Percentiles rank a stretch among this genome's conserved stretches.
Evolutionary conservation across 78 protist species (phyloP).

Genomic region (Dictyostelium citrinum): DNA sequence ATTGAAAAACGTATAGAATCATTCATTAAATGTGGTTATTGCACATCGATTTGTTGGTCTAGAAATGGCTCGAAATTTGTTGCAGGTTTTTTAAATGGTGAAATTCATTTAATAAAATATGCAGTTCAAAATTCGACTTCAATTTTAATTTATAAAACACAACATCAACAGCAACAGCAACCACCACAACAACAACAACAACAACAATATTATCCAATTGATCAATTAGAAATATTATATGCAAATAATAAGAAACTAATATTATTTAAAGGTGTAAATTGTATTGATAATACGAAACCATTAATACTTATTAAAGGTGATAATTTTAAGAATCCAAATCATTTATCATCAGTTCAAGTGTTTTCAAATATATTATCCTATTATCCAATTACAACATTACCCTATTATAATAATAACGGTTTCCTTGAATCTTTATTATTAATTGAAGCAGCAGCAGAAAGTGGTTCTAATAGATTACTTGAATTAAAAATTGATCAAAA

Average conservation of each 20-base stretch:
- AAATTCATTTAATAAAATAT: background rate
- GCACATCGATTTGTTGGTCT: constrained; percentile 30
- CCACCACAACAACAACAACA: background rate
- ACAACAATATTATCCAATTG: constrained; percentile 8
- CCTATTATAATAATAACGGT: background rate
- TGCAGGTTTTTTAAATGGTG: constrained; percentile 45
- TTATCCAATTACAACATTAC: background rate
- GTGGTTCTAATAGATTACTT: background rate
- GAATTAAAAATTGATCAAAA: background rate
- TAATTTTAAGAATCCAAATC: background rate
- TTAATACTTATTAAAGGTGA: constrained; percentile 43
- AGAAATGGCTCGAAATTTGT: constrained; percentile 51
- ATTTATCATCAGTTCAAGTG: background rate
- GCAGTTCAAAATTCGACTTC: background rate
- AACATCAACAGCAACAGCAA: background rate
- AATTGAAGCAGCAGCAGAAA: background rate
- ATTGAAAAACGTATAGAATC: constrained; percentile 3
- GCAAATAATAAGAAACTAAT: constrained; percentile 12
- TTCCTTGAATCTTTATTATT: background rate
- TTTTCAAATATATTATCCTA: background rate
- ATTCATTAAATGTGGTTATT: background rate
- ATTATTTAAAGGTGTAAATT: constrained; percentile 12
- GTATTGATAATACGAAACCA: background rate
- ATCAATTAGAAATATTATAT: constrained; percentile 30
- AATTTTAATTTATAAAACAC: background rate